phyloP scores from a whole-genome alignment of 148 eudicot species.

The Beta vulgaris region DNA sequence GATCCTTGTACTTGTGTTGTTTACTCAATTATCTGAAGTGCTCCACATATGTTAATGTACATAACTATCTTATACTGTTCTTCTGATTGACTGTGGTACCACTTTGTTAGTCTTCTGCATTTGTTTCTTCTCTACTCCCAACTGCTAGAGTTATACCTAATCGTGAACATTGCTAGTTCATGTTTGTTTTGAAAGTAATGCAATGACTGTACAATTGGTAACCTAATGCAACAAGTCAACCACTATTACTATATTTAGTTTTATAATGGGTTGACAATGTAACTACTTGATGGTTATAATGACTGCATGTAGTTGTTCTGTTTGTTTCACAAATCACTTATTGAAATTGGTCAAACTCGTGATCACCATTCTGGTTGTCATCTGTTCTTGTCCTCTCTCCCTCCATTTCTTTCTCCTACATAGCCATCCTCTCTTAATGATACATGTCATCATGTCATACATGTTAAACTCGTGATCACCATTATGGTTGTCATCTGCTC shows the following conservation, averaged over 20 bases:
- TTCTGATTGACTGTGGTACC: background rate
- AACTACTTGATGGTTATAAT: background rate
- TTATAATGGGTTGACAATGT: background rate
- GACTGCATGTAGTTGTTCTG: background rate
- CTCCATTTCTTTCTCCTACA: background rate
- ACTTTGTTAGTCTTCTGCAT: background rate
- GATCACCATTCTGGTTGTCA: background rate
- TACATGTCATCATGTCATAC: background rate
- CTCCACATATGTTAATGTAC: background rate
- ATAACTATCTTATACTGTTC: background rate
- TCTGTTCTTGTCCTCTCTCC: background rate
- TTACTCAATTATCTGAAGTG: background rate
- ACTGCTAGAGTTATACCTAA: background rate
- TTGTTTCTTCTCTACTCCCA: background rate
- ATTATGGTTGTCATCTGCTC: too few species aligned
- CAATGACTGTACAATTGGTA: background rate
- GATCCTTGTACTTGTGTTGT: too few species aligned
- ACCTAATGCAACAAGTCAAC: background rate
- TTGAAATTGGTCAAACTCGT: background rate
- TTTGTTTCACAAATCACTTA: too few species aligned
- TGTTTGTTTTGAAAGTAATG: background rate
- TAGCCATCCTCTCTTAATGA: background rate
- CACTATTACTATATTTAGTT: background rate
- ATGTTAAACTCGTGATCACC: too few species aligned
- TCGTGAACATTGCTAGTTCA: background rate